Percentiles rank a stretch among this genome's conserved stretches.
Conservation (phyloP, 2,329 filamentous ascomycete species). For the Alternaria consortialis region DNA sequence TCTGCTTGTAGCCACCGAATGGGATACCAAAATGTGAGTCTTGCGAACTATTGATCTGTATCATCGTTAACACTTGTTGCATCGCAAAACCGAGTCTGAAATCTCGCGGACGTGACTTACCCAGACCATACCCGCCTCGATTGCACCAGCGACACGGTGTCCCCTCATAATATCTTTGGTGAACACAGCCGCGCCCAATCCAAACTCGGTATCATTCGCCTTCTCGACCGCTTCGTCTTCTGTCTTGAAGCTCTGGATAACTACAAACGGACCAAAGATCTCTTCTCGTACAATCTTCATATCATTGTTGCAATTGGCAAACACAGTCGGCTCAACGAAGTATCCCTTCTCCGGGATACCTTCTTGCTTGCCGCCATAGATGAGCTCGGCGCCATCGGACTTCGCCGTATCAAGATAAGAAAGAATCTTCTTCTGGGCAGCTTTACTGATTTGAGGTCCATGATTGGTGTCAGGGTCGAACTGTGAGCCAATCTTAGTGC, state of each 20-base stretch:
- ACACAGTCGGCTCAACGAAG: neutral
- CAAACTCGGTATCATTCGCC: conserved; percentile 56
- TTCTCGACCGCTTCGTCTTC: conserved; percentile 59
- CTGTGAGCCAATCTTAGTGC: neutral
- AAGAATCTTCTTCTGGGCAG: neutral
- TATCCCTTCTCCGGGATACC: neutral
- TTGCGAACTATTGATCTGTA: neutral
- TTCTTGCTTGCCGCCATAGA: neutral
- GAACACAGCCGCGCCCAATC: conserved; percentile 63
- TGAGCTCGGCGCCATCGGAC: conserved; percentile 62
- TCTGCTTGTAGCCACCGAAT: conserved; percentile 46
- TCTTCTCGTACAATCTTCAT: neutral
- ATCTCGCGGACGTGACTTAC: neutral
- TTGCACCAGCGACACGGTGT: conserved; percentile 15
- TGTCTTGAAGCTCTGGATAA: conserved; percentile 56
- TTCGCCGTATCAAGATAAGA: conserved; percentile 30
- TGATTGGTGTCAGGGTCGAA: neutral
- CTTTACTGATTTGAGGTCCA: neutral
- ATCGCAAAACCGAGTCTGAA: neutral
- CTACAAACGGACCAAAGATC: neutral
- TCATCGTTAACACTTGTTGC: neutral
- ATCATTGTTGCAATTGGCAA: neutral
- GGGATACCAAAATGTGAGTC: conserved; percentile 26
- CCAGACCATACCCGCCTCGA: conserved; percentile 58
- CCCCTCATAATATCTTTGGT: conserved; percentile 27